Conservation (phyloP, 768 basidiomycete genomes). For the Brasilioporus rufonigricans region DNA sequence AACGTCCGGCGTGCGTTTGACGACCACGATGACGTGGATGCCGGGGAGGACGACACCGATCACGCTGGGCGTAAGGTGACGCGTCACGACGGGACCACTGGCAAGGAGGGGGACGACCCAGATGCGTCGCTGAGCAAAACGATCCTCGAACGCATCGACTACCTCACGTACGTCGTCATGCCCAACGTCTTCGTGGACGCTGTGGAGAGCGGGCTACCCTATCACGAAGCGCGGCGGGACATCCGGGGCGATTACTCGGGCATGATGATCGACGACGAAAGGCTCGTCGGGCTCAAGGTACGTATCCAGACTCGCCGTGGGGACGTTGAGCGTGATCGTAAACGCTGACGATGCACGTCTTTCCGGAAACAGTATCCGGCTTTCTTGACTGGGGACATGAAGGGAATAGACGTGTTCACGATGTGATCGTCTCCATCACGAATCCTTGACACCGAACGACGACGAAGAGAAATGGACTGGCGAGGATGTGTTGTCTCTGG, state of each 20-base stretch:
- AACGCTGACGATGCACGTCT: too few species aligned
- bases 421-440: conserved; percentile 23
- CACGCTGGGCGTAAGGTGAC: too few species aligned
- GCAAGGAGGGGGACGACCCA: background rate
- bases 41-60: background rate
- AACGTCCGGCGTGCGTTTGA: conserved; percentile 18
- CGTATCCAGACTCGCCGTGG: too few species aligned
- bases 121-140: background rate
- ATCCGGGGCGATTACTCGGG: conserved; percentile 34
- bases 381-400: conserved; percentile 32
- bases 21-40: background rate
- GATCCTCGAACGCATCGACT: conserved; percentile 2
- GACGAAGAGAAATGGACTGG: too few species aligned
- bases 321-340: too few species aligned
- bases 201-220: conserved; percentile 33
- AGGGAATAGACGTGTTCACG: conserved; percentile 33
- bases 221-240: conserved; percentile 25
- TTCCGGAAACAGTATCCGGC: conserved; percentile 18
- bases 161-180: conserved; percentile 8
- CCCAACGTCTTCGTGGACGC: conserved; percentile 22
- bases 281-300: conserved; percentile 41
- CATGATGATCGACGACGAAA: conserved; percentile 43
- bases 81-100: too few species aligned
- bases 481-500: too few species aligned
- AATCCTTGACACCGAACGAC: too few species aligned